A percentile compares a stretch with the other conserved stretches of the same genome.
phyloP scores from a whole-genome alignment of 257 asterid genomes.

The Buddleja alternifolia region DNA sequence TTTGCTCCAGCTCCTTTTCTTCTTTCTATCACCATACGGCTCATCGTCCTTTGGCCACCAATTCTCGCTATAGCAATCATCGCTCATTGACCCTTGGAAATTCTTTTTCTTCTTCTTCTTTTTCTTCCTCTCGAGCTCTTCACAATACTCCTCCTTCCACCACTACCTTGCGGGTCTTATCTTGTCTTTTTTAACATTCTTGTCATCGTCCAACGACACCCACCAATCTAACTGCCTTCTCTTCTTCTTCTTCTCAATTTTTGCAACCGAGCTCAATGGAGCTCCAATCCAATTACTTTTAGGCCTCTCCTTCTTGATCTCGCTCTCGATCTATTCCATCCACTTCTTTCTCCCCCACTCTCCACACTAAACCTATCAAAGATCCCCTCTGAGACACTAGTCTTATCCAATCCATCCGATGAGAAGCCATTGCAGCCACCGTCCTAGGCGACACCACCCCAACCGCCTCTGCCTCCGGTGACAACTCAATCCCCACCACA shows the following conservation, averaged over 20 bases:
- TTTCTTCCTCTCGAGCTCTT: conserved; percentile 88
- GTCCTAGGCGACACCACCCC: conserved; percentile 75
- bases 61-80: conserved; percentile 51
- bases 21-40: conserved; percentile 45
- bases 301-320: conserved; percentile 93
- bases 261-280: conserved; percentile 56
- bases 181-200: conserved; percentile 68
- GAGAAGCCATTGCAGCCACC: conserved; percentile 74
- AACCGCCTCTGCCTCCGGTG: conserved; percentile 53
- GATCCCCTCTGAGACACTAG: conserved; percentile 67
- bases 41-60: conserved; percentile 78
- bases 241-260: conserved; percentile 61
- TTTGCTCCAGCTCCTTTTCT: conserved; percentile 59
- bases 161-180: conserved; percentile 97
- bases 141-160: conserved; percentile 99
- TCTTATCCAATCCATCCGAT: conserved; percentile 61
- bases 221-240: conserved; percentile 87
- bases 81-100: conserved; percentile 50
- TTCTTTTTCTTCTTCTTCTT: conserved; percentile 73
- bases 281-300: conserved; percentile 76
- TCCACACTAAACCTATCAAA: conserved; percentile 62
- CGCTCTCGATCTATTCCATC: conserved; percentile 89
- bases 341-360: conserved; percentile 60
- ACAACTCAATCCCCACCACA: conserved; percentile 48
- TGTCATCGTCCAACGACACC: conserved; percentile 85